phyloP scores from a whole-genome alignment of 2,329 filamentous ascomycete genomes.

The Keithomyces neogunnii region DNA sequence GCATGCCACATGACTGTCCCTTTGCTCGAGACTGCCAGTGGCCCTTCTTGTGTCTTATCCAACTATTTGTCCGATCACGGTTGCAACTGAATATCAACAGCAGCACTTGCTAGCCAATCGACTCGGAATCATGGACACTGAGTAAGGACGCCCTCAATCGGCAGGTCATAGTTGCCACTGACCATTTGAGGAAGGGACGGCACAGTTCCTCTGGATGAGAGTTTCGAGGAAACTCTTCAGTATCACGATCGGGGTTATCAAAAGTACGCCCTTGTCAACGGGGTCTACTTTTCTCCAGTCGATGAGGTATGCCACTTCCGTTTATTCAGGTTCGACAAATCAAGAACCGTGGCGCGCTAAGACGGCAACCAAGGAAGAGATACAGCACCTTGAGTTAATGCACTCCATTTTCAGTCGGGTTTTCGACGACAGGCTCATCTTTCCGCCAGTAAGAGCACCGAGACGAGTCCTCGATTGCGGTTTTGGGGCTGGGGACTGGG shows the following conservation, averaged over 20 bases:
- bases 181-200: constrained; percentile 29
- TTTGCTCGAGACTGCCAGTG: not conserved
- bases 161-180: not conserved
- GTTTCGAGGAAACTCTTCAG: constrained; percentile 48
- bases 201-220: constrained; percentile 47
- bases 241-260: constrained; percentile 60
- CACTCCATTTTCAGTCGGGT: constrained; percentile 54
- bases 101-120: not conserved
- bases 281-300: constrained; percentile 58
- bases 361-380: constrained; percentile 48
- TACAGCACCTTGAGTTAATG: constrained; percentile 53
- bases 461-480: constrained; percentile 62
- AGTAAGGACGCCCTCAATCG: constrained; percentile 17
- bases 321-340: not conserved
- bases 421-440: constrained; percentile 60
- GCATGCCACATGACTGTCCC: constrained; percentile 3
- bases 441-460: constrained; percentile 54
- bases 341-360: not conserved
- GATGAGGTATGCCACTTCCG: constrained; percentile 51
- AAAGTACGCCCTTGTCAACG: constrained; percentile 55
- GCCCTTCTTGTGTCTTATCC: not conserved
- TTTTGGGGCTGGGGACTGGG: constrained; percentile 64
- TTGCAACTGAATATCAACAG: not conserved
- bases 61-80: not conserved
- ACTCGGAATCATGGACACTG: constrained; percentile 17